Base-by-base conservation (phyloP, 768 basidiomycete species). In the Phlegmacium glaucopus region DNA sequence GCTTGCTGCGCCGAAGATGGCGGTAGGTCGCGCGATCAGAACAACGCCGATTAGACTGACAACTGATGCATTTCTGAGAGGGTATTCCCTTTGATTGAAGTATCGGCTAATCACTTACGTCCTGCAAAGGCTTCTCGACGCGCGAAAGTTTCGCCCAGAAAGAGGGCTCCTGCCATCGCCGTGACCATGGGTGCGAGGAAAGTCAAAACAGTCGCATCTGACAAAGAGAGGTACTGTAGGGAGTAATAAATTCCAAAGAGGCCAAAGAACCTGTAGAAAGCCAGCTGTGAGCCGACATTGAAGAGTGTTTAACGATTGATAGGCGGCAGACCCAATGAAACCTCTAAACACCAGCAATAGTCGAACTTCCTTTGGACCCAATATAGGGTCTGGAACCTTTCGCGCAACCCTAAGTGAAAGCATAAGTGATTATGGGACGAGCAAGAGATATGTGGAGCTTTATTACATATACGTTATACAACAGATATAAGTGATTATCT, bases 21-120 rank as follows among this genome's bases (percentile, higher is more conserved):
- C 80, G 1, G 75, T 67, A 0, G 93, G 93, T 29, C 89, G 74
- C 9, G 91, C 88, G 42, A 96, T 90, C 7, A 93, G 71, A 11
- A 94, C 62, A 8, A 92, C 90, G 0, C 92, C 93, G 8, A 77
- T 36, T 27, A 94, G 72, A 62, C 88, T 85, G 39, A 77, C 73
- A 7, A 85, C 79, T 79, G 56, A 6, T 4, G 8, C 28, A 41
- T n/a, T 51, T 18, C 45, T n/a, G 44, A 41, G 22, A 15, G 6
- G 15, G 10, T 11, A n/a, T 36, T 15, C 41, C 3, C 28, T 27
- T 12, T 18, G 26, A 28, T 10, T 13, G 34, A 9, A 38, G 17
- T 12, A 28, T 40, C n/a, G n/a, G 26, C 35, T 37, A n/a, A 39
- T 6, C 9, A 57, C 73, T 57, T 46, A 74, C 73, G 13, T 13